phyloP scores from a whole-genome alignment of 306 rosid species.

The Cucurbita maxima region DNA sequence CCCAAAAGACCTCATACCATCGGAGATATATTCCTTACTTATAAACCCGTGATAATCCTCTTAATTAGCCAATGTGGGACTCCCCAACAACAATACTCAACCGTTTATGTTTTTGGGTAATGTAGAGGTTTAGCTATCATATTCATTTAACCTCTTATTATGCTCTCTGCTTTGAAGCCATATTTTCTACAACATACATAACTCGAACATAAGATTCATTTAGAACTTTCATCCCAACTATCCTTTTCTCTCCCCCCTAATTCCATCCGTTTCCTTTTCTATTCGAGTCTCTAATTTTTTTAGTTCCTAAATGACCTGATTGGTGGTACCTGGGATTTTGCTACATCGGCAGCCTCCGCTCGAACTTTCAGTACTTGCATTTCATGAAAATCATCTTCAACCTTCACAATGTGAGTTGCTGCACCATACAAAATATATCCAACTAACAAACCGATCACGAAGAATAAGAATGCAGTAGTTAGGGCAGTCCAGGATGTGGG shows the following conservation, averaged over 20 bases:
- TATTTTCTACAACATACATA: background rate
- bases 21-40: too few relatives aligned
- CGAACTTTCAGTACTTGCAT: constrained; percentile 62
- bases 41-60: too few relatives aligned
- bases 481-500: constrained; percentile 67
- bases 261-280: background rate
- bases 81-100: too few relatives aligned
- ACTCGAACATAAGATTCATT: background rate
- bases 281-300: background rate
- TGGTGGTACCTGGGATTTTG: constrained; percentile 77
- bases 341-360: constrained; percentile 94
- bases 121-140: background rate
- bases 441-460: constrained; percentile 61
- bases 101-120: background rate
- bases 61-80: too few relatives aligned
- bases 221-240: background rate
- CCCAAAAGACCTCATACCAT: too few relatives aligned
- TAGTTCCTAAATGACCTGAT: background rate
- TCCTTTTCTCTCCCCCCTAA: background rate
- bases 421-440: constrained; percentile 91
- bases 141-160: background rate
- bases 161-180: background rate
- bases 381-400: constrained; percentile 77
- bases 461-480: constrained; percentile 47
- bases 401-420: constrained; percentile 81